These are phyloP conservation scores for Komagataella pastoris DNA, from an alignment of 805 yeast genomes.

Conservation along the genomic window DNA sequence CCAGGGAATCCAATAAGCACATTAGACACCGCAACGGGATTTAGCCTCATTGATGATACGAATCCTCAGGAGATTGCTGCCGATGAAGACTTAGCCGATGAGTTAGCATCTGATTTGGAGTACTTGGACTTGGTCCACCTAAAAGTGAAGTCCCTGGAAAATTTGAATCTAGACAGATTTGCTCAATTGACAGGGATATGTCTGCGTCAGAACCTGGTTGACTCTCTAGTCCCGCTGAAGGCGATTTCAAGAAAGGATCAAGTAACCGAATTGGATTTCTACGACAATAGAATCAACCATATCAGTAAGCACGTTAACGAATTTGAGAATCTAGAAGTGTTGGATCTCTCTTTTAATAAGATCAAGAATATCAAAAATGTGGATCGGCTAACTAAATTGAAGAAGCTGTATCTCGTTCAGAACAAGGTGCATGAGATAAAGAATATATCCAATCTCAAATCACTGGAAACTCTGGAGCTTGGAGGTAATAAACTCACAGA, in stretches of 20 bases:
- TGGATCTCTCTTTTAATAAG: conserved; percentile 85
- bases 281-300: conserved; percentile 85
- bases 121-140: conserved; percentile 57
- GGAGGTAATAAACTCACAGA: conserved; percentile 74
- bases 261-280: conserved; percentile 72
- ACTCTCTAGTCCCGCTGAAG: conserved; percentile 62
- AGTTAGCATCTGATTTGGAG: conserved; percentile 41
- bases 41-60: conserved; percentile 22
- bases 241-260: conserved; percentile 31
- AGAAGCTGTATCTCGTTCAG: conserved; percentile 75
- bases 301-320: conserved; percentile 60
- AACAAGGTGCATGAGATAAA: conserved; percentile 69
- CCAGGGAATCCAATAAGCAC: conserved; percentile 8
- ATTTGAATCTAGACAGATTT: conserved; percentile 45
- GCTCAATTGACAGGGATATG: conserved; percentile 43
- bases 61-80: conserved; percentile 46
- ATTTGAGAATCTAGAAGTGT: conserved; percentile 36
- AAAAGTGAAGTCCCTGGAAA: conserved; percentile 52
- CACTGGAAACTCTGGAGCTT: conserved; percentile 62
- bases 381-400: conserved; percentile 44
- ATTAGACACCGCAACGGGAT: conserved; percentile 12
- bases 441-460: conserved; percentile 40
- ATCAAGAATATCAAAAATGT: conserved; percentile 77
- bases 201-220: conserved; percentile 73
- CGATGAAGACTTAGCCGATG: conserved; percentile 52